Evolutionary conservation across 192 early-diverging fungal genomes (phyloP), one percentile per base, ranked within the genome.

Genomic region (Mortierella hygrophila): DNA sequence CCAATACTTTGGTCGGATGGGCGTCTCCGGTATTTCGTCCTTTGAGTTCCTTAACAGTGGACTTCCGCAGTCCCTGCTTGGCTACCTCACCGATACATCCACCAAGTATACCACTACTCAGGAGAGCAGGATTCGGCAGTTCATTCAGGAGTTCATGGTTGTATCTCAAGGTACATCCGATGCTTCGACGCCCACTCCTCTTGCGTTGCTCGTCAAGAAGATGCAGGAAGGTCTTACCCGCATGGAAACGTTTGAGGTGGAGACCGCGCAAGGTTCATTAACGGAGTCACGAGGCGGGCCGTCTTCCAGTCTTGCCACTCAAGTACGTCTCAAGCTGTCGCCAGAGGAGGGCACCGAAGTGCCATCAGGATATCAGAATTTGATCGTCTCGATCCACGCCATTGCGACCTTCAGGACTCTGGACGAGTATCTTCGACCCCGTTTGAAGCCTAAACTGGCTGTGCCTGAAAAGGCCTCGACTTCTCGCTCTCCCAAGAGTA

Each of bases 381-480:
- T 96, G 20, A 85, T 95, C 6, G 93, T 98, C 11, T 94, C 93
- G 18, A 93, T 98, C 29, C 97, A 98, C 84, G 97, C 97, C 9
- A 90, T 98, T 11, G 95, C 96, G 7, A 95, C 96, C 0, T 96
- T 97, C 85, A 90, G 92, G 35, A 92, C 93, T 2, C 73, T 98
- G 16, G 96, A 98, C 77, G 94, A 96, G 26, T 98, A 96, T 70
- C 82, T 98, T 26, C 92, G 93, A 18, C 89, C 92, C 5, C 90
- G 94, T 13, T 76, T 96, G 70, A 91, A 84, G 65, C 89, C 87
- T 1, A 81, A 42, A 35, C 54, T 80, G 32, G 8, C 69, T 2
- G 20, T 49, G 10, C 44, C 68, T 0, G 82, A 82, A 74, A 78
- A 72, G 49, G 57, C 32, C 21, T 29, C 75, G 10, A 68, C 60